Conservation (phyloP, 1,284 basidiomycete species). For the Malassezia slooffiae region DNA sequence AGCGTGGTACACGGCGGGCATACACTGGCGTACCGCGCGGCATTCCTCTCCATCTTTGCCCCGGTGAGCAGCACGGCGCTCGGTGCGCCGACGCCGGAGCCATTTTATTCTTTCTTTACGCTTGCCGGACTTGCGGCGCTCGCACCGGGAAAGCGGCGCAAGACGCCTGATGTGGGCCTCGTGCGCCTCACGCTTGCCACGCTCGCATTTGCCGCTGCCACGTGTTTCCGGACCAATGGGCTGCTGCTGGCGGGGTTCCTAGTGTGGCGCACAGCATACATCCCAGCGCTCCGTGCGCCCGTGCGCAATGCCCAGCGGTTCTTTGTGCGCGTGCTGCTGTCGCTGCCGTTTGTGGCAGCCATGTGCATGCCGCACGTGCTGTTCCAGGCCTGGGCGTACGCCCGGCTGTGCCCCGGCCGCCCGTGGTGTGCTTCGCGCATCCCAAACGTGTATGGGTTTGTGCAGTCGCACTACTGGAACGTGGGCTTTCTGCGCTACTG, state of each 20-base stretch:
- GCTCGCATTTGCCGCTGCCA: constrained; percentile 58
- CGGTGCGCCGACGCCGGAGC: constrained; percentile 65
- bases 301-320: neutral
- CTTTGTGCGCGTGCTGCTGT: neutral
- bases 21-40: constrained; percentile 55
- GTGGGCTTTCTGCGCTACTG: constrained; percentile 74
- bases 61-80: constrained; percentile 64
- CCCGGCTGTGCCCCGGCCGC: constrained; percentile 55
- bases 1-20: constrained; percentile 38
- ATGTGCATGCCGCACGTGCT: constrained; percentile 57
- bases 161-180: neutral
- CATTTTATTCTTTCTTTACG: constrained; percentile 68
- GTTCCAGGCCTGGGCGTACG: constrained; percentile 61
- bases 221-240: constrained; percentile 69
- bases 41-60: constrained; percentile 63
- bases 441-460: constrained; percentile 70
- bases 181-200: constrained; percentile 54
- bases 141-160: constrained; percentile 9
- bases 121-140: constrained; percentile 56
- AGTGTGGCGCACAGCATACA: constrained; percentile 27
- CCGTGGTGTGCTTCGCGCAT: constrained; percentile 51
- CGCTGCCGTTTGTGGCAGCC: constrained; percentile 13
- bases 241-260: constrained; percentile 61
- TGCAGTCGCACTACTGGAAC: constrained; percentile 71
- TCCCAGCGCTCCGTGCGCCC: neutral